Percentiles rank a stretch among this genome's conserved stretches.
Evolutionary conservation across 352 stramenopile species (phyloP).

Genomic region (Pythium rishiriense): DNA sequence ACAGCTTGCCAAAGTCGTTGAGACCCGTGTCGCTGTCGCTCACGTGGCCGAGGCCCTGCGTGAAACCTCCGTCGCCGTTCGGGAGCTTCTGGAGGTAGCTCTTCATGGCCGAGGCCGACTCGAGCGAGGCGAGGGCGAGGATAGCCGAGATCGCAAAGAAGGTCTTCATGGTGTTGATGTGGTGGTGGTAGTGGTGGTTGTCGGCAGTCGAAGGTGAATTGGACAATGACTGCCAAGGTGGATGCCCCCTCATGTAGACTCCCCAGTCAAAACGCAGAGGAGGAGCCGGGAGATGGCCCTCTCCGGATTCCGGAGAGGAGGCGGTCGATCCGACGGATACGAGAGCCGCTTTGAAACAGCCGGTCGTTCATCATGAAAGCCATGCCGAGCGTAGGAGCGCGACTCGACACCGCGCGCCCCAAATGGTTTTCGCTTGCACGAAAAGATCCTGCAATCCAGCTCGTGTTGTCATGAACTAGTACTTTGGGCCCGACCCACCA

Average conservation of each 20-base stretch:
- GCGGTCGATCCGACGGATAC: background rate
- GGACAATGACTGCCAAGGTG: background rate
- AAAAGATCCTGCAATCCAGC: no score
- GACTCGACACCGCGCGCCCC: no score
- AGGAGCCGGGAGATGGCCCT: background rate
- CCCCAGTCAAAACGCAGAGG: background rate
- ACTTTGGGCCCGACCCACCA: no score
- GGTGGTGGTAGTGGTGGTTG: background rate
- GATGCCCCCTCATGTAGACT: background rate
- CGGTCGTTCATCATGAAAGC: background rate
- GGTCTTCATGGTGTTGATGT: slow-evolving; percentile 1
- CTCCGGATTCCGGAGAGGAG: background rate
- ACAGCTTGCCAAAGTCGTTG: background rate
- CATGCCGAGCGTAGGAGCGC: background rate
- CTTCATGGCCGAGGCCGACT: background rate
- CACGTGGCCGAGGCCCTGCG: slow-evolving; percentile 4
- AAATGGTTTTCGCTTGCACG: no score
- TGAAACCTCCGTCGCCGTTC: slow-evolving; percentile 4
- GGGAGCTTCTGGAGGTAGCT: slow-evolving; percentile 3
- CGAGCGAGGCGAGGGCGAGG: background rate
- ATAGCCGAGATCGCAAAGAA: background rate
- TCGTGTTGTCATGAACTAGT: no score
- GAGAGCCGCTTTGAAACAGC: background rate
- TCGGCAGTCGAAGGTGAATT: background rate
- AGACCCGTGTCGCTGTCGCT: background rate